phyloP scores from a whole-genome alignment of 805 yeast genomes.

The Priceomyces medius region DNA sequence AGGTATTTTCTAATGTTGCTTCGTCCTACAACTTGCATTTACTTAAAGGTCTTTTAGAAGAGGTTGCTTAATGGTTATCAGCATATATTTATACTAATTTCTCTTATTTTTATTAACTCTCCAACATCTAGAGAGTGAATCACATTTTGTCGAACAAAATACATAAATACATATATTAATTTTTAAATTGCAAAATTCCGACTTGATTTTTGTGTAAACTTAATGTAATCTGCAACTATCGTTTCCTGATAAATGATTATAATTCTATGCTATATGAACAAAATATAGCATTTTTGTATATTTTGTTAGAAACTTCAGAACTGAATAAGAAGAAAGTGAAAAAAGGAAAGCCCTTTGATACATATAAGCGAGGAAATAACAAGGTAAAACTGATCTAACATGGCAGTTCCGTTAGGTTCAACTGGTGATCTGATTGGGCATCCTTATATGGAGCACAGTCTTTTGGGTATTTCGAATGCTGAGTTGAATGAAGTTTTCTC shows the following conservation, averaged over 20 bases:
- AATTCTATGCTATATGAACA: too few species aligned
- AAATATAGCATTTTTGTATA: too few species aligned
- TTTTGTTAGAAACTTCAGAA: too few species aligned
- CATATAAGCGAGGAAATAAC: too few species aligned
- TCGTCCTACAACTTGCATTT: constrained; percentile 59
- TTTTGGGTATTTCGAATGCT: background rate
- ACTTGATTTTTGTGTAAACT: background rate
- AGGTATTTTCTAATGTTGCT: constrained; percentile 59
- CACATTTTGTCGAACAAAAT: too few species aligned
- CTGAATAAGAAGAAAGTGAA: too few species aligned
- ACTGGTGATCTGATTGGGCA: background rate
- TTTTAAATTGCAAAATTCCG: background rate
- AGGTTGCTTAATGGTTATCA: constrained; percentile 6
- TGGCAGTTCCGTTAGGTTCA: background rate
- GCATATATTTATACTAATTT: too few species aligned
- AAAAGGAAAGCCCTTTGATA: too few species aligned
- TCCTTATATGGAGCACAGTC: background rate
- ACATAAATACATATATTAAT: too few species aligned
- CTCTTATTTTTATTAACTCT: too few species aligned
- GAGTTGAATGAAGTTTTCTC: constrained; percentile 1
- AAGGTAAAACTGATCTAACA: too few species aligned
- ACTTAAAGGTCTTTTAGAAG: constrained; percentile 40
- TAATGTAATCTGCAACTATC: background rate
- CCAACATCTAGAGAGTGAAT: too few species aligned
- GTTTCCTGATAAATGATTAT: background rate